phyloP scores from a whole-genome alignment of 257 asterid species.

The Penstemon newberryi region DNA sequence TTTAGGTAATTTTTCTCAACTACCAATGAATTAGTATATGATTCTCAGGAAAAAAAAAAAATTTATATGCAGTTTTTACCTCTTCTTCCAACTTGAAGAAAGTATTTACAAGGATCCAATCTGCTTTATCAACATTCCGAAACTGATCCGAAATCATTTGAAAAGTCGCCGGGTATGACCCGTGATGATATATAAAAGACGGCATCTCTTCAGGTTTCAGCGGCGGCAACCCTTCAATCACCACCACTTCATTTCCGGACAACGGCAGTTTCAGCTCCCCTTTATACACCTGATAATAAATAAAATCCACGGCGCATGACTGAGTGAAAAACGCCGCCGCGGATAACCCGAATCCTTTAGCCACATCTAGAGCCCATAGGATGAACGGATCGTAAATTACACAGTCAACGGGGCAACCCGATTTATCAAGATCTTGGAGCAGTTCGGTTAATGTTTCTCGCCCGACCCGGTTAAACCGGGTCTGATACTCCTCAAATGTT shows the following conservation, averaged over 20 bases:
- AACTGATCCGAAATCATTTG: conserved; percentile 31
- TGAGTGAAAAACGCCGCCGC: conserved; percentile 31
- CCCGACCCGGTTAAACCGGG: conserved; percentile 28
- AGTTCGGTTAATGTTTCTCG: conserved; percentile 27
- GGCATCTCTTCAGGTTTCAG: conserved; percentile 27
- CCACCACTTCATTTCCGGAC: neutral
- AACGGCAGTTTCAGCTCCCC: conserved; percentile 20
- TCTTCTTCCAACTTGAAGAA: conserved; percentile 36
- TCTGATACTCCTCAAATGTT: neutral
- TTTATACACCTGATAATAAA: conserved; percentile 16
- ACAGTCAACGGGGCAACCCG: conserved; percentile 32
- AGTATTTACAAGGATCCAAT: conserved; percentile 37
- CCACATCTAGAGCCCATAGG: conserved; percentile 25
- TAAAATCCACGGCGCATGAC: conserved; percentile 29
- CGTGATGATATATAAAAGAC: conserved; percentile 18
- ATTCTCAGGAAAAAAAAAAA: too few relatives aligned
- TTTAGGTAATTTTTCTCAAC: too few relatives aligned
- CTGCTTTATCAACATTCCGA: conserved; percentile 31
- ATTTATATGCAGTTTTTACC: neutral
- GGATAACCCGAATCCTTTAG: conserved; percentile 3
- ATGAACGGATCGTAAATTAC: conserved; percentile 30
- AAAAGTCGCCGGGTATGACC: conserved; percentile 16
- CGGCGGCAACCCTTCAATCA: conserved; percentile 22
- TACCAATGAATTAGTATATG: too few relatives aligned
- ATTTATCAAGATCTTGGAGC: neutral